Conservation (phyloP, 2,329 filamentous ascomycete species). For the Sordariomycetes sp. region DNA sequence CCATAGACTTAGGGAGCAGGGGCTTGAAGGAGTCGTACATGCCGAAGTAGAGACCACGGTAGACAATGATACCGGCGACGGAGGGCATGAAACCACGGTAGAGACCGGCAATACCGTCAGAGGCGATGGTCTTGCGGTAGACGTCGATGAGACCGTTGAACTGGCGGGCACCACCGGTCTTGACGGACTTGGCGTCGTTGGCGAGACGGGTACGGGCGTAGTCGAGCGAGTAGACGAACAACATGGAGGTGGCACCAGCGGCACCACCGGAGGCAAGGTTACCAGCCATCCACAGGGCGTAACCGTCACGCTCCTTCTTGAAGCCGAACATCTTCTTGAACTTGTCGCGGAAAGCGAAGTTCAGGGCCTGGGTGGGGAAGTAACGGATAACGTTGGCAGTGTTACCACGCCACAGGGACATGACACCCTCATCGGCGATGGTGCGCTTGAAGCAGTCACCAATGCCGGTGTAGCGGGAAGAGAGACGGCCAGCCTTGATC, state of each 20-base stretch:
- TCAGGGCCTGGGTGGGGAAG: constrained; percentile 99
- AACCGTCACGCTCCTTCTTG: constrained; percentile 99
- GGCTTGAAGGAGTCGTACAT: constrained; percentile 99
- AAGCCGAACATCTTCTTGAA: constrained; percentile 99
- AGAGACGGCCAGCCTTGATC: constrained; percentile 96
- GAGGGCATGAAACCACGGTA: constrained; percentile 99
- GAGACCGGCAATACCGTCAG: constrained; percentile 98
- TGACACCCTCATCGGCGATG: constrained; percentile 80
- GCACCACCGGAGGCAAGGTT: constrained; percentile 99
- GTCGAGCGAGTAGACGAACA: constrained; percentile 99
- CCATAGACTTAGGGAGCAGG: constrained; percentile 79
- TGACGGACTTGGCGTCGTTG: constrained; percentile 99
- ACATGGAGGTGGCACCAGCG: constrained; percentile 98
- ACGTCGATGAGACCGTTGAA: constrained; percentile 99
- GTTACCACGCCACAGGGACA: constrained; percentile 98
- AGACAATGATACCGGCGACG: constrained; percentile 97
- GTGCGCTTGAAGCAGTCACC: constrained; percentile 92
- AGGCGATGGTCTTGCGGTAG: constrained; percentile 99
- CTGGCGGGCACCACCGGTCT: constrained; percentile 94
- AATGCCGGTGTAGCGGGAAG: constrained; percentile 94
- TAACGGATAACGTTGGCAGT: constrained; percentile 99
- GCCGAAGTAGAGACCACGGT: constrained; percentile 99
- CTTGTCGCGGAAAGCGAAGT: constrained; percentile 99
- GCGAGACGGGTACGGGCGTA: constrained; percentile 99
- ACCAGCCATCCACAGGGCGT: constrained; percentile 97